Conservation (phyloP, 345 rosid species). For the Microthlaspi erraticum region DNA sequence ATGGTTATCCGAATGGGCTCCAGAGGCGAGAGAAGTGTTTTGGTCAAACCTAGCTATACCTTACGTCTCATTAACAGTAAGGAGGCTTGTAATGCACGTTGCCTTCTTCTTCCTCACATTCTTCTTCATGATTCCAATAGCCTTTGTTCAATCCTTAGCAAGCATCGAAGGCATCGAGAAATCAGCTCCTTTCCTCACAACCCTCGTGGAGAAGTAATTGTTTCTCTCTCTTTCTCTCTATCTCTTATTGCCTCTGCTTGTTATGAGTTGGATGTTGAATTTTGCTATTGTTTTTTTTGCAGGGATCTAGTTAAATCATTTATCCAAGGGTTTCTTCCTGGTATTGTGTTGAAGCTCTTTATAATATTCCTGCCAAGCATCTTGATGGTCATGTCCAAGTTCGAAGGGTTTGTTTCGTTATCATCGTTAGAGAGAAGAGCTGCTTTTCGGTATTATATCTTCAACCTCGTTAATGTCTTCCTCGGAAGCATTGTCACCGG, state of each 20-base stretch:
- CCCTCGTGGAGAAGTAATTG: conserved; percentile 56
- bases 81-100: conserved; percentile 77
- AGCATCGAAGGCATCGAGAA: conserved; percentile 86
- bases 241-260: conserved; percentile 1
- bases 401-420: conserved; percentile 82
- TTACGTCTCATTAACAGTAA: conserved; percentile 69
- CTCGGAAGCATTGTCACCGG: conserved; percentile 77
- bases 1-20: conserved; percentile 98
- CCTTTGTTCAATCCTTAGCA: conserved; percentile 90
- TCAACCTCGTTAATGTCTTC: conserved; percentile 81
- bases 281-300: conserved; percentile 34
- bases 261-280: conserved; percentile 15
- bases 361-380: conserved; percentile 88
- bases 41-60: conserved; percentile 92
- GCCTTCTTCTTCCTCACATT: conserved; percentile 95
- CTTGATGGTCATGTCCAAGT: conserved; percentile 93
- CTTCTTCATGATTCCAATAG: conserved; percentile 93
- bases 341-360: conserved; percentile 87
- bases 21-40: conserved; percentile 91
- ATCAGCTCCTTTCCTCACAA: conserved; percentile 62
- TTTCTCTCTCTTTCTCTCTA: conserved; percentile 15
- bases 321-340: conserved; percentile 89
- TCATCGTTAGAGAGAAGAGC: conserved; percentile 93
- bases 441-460: conserved; percentile 80
- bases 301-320: conserved; percentile 71